Conservation (phyloP, 1,284 basidiomycete genomes). For the Rhodotorula sp. region DNA sequence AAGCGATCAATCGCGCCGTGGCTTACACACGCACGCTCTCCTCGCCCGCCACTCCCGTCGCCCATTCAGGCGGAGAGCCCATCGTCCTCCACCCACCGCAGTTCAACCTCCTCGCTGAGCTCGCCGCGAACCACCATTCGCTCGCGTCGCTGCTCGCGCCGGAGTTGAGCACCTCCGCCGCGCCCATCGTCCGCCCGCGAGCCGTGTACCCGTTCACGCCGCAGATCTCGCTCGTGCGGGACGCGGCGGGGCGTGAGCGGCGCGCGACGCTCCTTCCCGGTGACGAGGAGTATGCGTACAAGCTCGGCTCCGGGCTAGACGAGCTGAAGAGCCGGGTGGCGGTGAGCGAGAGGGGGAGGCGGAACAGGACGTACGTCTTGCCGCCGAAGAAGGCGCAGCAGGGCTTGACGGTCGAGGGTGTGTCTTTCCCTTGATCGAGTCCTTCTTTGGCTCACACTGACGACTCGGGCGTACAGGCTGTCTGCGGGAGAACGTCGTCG, state of each 20-base stretch:
- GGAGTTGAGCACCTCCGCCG: neutral
- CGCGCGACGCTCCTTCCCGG: slow-evolving; percentile 32
- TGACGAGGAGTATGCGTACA: slow-evolving; percentile 18
- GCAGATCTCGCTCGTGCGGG: neutral
- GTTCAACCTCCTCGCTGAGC: slow-evolving; percentile 43
- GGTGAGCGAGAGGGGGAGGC: neutral
- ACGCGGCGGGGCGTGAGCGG: slow-evolving; percentile 7
- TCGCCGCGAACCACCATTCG: slow-evolving; percentile 24
- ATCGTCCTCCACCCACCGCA: slow-evolving; percentile 44
- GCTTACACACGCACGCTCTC: slow-evolving; percentile 20
- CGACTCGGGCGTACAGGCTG: neutral
- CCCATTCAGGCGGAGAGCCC: neutral
- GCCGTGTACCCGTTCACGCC: slow-evolving; percentile 11
- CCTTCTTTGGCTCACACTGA: too few relatives aligned
- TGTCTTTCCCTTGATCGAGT: neutral
- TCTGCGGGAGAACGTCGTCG: slow-evolving; percentile 4
- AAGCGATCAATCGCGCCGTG: slow-evolving; percentile 35
- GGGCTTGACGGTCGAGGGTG: slow-evolving; percentile 33
- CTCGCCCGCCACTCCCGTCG: too few relatives aligned
- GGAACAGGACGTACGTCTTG: slow-evolving; percentile 33
- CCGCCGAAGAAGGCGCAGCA: slow-evolving; percentile 22
- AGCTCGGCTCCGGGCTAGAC: neutral
- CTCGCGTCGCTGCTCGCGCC: slow-evolving; percentile 7
- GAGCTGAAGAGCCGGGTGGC: neutral
- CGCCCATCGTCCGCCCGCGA: neutral